Evolutionary conservation across 305 asterid species (phyloP), one percentile per base, ranked within the genome.

Genomic region (Fraxinus ornus): DNA sequence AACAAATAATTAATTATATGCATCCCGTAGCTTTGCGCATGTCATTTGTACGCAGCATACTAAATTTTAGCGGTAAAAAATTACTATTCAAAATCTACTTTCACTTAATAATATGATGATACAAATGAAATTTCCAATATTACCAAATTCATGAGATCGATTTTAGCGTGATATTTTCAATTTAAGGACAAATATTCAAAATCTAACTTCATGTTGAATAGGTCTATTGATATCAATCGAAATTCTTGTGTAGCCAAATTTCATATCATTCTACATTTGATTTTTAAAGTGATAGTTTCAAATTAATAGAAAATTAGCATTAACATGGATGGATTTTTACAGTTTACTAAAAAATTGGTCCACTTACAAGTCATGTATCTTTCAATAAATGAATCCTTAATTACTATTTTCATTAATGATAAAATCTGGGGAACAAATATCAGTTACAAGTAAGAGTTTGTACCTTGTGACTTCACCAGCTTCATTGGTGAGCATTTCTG

Each of bases 401-500:
- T 2, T 15, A 21, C 28, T 13, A 2, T 73, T 21, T 22, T 4
- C 26, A 30, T 33, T 75, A 36, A 79, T 32, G 64, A 35, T 66
- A 17, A 4, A 41, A 70, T 70, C 35, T 72, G 68, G 52, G 9
- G 74, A 79, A 66, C 28, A 70, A 55, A 79, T 55, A 66, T 70
- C 64, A 78, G 81, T 83, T 64, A 80, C 60, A 47, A 21, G 47
- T 78, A 78, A 84, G 68, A 49, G 12, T 5, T 28, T 21, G 21
- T 85, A 94, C 99, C 98, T 96, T 15, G 99, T 96, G 80, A 95
- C 97, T 85, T 96, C 98, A 73, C 99, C 98, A 73, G 98, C 97
- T 89, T 96, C 99, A 80, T 94, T 94, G 28, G 98, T 96, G 82
- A 96, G 98, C 95, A 92, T 93, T 78, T 96, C 99, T 3, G 93